These are phyloP conservation scores for Oryza rufipogon DNA, from an alignment of 176 grass and related monocot genomes.

Conservation along the genomic window DNA sequence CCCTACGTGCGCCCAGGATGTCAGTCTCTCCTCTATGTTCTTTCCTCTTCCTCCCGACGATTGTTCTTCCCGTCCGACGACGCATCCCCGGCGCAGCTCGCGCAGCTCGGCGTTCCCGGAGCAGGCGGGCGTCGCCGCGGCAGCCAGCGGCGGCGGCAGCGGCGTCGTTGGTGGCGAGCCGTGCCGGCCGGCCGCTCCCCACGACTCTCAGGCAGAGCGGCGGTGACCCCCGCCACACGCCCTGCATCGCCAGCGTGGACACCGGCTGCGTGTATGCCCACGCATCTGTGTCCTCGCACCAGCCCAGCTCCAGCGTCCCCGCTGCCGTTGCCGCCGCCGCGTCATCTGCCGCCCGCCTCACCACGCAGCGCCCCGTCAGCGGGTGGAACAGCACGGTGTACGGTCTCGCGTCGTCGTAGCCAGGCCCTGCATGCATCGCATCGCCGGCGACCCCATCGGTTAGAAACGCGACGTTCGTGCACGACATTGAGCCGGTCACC, in stretches of 20 bases:
- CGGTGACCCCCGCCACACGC: neutral
- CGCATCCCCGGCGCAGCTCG: too few relatives aligned
- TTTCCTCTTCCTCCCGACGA: too few relatives aligned
- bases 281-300: slow-evolving; percentile 54
- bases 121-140: slow-evolving; percentile 41
- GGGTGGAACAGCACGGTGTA: slow-evolving; percentile 68
- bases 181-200: slow-evolving; percentile 39
- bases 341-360: neutral
- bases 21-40: too few relatives aligned
- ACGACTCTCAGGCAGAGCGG: slow-evolving; percentile 58
- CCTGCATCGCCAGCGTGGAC: slow-evolving; percentile 46
- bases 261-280: slow-evolving; percentile 45
- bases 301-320: slow-evolving; percentile 42
- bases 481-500: slow-evolving; percentile 40
- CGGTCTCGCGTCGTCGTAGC: slow-evolving; percentile 26
- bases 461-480: too few relatives aligned
- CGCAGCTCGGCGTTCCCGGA: too few relatives aligned
- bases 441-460: too few relatives aligned
- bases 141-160: neutral
- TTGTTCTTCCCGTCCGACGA: too few relatives aligned
- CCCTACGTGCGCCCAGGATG: too few relatives aligned
- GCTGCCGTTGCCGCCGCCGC: neutral
- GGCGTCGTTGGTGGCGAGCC: slow-evolving; percentile 7
- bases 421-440: slow-evolving; percentile 43
- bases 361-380: slow-evolving; percentile 55